These are phyloP conservation scores for Myotisia sp. DNA, from an alignment of 2,329 filamentous ascomycete species.

Conservation along the genomic window DNA sequence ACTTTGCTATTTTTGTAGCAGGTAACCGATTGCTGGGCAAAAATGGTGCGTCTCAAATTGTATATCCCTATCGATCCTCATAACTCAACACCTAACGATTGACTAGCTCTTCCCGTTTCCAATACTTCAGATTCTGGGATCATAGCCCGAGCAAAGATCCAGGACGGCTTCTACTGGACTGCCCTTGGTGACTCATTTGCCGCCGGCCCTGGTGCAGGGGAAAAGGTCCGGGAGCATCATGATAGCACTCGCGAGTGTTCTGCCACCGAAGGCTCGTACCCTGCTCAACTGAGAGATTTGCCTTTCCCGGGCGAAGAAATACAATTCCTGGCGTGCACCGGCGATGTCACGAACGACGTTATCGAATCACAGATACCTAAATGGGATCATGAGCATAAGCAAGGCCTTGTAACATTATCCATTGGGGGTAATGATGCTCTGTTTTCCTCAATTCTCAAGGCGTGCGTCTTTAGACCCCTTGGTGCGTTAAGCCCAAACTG, in stretches of 20 bases:
- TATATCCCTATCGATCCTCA: background rate
- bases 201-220: background rate
- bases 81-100: too few relatives aligned
- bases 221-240: background rate
- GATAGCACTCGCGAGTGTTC: background rate
- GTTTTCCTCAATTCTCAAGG: background rate
- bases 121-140: too few relatives aligned
- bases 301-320: background rate
- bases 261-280: background rate
- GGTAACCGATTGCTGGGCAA: background rate
- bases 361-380: background rate
- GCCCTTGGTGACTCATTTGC: conserved; percentile 1
- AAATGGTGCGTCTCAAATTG: background rate
- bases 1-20: background rate
- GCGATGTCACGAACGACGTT: background rate
- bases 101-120: too few relatives aligned
- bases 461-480: background rate
- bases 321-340: background rate
- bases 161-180: background rate
- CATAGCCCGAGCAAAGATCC: background rate
- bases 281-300: background rate
- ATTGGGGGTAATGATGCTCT: background rate
- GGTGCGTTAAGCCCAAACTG: background rate
- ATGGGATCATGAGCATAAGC: background rate
- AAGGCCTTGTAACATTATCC: background rate